Evolutionary conservation across 257 asterid genomes (phyloP).

Genomic region (Solanum pimpinellifolium): DNA sequence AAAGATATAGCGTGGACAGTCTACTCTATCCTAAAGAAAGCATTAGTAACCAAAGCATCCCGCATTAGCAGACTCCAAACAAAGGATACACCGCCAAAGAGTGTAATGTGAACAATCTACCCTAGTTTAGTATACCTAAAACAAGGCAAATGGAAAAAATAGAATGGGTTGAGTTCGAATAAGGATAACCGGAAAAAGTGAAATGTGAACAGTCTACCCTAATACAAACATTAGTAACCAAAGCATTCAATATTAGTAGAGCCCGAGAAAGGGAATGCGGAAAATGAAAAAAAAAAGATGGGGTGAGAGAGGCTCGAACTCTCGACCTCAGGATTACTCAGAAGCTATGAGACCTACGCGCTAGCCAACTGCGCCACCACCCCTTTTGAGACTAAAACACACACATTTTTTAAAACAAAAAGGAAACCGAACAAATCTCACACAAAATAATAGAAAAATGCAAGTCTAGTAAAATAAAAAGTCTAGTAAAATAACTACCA

Average conservation of each 20-base stretch:
- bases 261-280: too few species aligned
- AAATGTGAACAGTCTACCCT: too few species aligned
- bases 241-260: too few species aligned
- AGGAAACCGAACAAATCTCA: neutral
- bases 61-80: too few species aligned
- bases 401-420: rapidly evolving
- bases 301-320: conserved; percentile 97
- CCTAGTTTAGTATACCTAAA: neutral
- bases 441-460: too few species aligned
- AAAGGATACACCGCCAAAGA: too few species aligned
- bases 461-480: too few species aligned
- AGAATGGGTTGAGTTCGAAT: too few species aligned
- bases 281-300: neutral
- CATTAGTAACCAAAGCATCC: neutral
- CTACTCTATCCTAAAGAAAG: neutral
- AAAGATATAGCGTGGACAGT: too few species aligned
- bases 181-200: neutral
- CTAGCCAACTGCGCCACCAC: conserved; percentile 99
- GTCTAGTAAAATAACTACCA: too few species aligned
- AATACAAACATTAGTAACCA: too few species aligned
- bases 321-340: conserved; percentile 90
- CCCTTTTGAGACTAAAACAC: conserved; percentile 1
- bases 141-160: too few species aligned
- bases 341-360: conserved; percentile 97
- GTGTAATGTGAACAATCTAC: neutral